Conservation (phyloP, 192 early-diverging fungal species). For the Umbelopsis ramanniana region DNA sequence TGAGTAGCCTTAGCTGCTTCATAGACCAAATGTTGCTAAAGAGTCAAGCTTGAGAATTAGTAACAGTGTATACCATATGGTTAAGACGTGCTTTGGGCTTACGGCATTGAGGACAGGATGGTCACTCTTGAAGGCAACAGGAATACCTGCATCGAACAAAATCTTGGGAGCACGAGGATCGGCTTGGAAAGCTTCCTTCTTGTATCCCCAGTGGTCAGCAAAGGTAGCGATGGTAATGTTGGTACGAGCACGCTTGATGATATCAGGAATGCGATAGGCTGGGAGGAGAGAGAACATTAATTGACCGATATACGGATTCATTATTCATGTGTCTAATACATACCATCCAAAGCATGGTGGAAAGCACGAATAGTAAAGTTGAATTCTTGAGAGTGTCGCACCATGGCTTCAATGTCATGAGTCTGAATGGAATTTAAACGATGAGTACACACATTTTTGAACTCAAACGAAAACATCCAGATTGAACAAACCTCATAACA, state of each 20-base stretch:
- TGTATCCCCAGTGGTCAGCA: constrained; percentile 68
- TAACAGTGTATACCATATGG: background rate
- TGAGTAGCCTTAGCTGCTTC: constrained; percentile 77
- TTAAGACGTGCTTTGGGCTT: background rate
- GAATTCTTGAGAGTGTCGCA: constrained; percentile 74
- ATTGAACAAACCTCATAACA: constrained; percentile 60
- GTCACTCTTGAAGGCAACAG: constrained; percentile 78
- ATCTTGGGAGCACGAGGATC: constrained; percentile 62
- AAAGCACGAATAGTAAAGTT: constrained; percentile 73
- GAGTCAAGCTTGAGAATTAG: background rate
- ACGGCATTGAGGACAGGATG: constrained; percentile 76
- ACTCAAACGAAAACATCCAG: background rate
- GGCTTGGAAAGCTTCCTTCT: constrained; percentile 77
- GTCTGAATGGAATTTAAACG: constrained; percentile 26
- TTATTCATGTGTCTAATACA: background rate
- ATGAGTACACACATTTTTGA: background rate
- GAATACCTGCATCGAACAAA: constrained; percentile 67
- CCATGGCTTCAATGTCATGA: constrained; percentile 73
- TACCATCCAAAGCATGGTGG: constrained; percentile 75
- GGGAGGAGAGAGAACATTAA: background rate
- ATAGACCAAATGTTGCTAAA: constrained; percentile 66
- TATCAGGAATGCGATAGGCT: constrained; percentile 70
- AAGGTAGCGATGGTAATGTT: constrained; percentile 76
- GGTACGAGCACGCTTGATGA: constrained; percentile 58
- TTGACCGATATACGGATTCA: background rate